Evolutionary conservation across 345 rosid genomes (phyloP).

Genomic region (Rhodamnia rubescens): DNA sequence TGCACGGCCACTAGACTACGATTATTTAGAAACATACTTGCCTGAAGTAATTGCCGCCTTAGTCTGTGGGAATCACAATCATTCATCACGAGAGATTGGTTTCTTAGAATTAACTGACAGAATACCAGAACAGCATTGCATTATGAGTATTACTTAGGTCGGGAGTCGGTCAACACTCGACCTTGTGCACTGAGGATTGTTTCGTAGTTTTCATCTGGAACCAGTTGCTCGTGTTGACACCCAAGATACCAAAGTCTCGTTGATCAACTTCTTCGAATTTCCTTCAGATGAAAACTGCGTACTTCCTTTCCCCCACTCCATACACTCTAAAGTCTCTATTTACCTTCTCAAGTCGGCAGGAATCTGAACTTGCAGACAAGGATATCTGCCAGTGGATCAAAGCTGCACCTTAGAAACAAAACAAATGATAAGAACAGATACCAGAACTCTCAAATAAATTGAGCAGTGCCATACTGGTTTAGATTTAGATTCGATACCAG

Average conservation of each 20-base stretch:
- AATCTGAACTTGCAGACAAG: neutral
- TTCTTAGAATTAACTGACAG: neutral
- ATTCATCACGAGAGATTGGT: neutral
- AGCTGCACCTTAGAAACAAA: neutral
- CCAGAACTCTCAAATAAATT: neutral
- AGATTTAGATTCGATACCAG: neutral
- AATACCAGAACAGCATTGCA: neutral
- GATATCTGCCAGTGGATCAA: neutral
- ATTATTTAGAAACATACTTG: neutral
- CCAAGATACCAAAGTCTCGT: neutral
- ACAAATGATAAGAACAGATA: neutral
- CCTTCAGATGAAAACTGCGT: neutral
- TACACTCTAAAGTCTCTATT: neutral
- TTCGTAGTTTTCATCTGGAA: neutral
- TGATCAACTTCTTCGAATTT: neutral
- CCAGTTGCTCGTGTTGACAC: neutral
- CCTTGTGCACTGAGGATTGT: neutral
- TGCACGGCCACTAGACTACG: neutral
- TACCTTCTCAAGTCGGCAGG: neutral
- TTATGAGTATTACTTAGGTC: neutral
- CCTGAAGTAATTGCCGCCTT: neutral
- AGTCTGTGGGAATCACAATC: neutral
- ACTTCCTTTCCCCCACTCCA: neutral
- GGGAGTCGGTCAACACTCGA: neutral
- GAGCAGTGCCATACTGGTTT: neutral